These are phyloP conservation scores for Celoporthe dispersa DNA, from an alignment of 2,329 filamentous ascomycete genomes.

Conservation along the genomic window DNA sequence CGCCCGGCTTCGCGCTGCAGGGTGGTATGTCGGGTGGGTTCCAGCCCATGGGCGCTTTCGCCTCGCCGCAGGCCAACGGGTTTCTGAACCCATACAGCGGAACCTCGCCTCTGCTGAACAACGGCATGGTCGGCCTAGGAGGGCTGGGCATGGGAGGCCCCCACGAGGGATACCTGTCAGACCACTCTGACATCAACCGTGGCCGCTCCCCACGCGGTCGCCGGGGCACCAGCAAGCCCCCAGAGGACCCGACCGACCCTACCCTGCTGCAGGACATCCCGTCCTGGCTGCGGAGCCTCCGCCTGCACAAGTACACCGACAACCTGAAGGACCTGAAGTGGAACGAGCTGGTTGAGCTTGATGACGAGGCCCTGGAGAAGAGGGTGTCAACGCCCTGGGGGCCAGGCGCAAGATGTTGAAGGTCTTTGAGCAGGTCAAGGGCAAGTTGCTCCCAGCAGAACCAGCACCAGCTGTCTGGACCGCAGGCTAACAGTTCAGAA, in stretches of 20 bases:
- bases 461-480: slow-evolving; percentile 10
- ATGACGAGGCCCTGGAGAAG: slow-evolving; percentile 90
- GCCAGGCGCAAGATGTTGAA: slow-evolving; percentile 98
- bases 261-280: slow-evolving; percentile 92
- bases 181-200: slow-evolving; percentile 88
- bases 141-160: slow-evolving; percentile 69
- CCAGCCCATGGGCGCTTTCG: slow-evolving; percentile 71
- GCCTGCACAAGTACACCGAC: slow-evolving; percentile 98
- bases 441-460: slow-evolving; percentile 43
- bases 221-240: slow-evolving; percentile 93
- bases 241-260: slow-evolving; percentile 94
- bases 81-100: slow-evolving; percentile 89
- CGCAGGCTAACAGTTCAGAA: slow-evolving; percentile 36
- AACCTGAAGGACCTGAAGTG: slow-evolving; percentile 97
- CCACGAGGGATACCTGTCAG: slow-evolving; percentile 87
- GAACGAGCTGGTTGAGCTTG: slow-evolving; percentile 88
- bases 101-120: slow-evolving; percentile 69
- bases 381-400: slow-evolving; percentile 94
- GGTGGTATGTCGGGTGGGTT: slow-evolving; percentile 48
- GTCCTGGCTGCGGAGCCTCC: slow-evolving; percentile 90
- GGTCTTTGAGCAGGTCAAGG: slow-evolving; percentile 96
- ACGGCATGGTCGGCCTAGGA: slow-evolving; percentile 70
- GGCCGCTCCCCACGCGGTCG: slow-evolving; percentile 91
- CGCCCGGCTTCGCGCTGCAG: slow-evolving; percentile 85
- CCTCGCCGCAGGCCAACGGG: slow-evolving; percentile 91